Evolutionary conservation across 441 rosid species (phyloP).

Genomic region (Gossypium gossypioides): DNA sequence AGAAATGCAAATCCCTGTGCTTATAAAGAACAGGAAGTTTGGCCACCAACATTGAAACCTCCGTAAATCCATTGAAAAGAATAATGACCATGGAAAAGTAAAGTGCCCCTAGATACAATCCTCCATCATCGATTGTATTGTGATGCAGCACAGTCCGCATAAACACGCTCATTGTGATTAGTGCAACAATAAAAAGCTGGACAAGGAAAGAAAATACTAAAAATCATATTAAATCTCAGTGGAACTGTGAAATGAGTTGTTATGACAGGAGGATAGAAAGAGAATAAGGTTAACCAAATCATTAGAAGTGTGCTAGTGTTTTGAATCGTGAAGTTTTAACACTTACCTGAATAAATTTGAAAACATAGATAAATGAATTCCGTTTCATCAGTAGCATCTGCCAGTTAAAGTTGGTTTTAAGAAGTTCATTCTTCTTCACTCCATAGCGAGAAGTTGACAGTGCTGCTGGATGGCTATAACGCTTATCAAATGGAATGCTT

Average conservation of each 20-base stretch:
- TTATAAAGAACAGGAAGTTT: conserved; percentile 92
- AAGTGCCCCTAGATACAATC: conserved; percentile 67
- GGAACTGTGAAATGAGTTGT: background rate
- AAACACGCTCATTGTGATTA: conserved; percentile 95
- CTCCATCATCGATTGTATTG: conserved; percentile 70
- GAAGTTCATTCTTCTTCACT: conserved; percentile 55
- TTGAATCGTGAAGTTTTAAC: background rate
- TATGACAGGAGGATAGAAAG: background rate
- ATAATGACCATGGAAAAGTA: conserved; percentile 96
- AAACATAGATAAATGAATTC: conserved; percentile 77
- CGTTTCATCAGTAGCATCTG: conserved; percentile 84
- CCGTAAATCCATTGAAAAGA: conserved; percentile 93
- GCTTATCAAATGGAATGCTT: conserved; percentile 64
- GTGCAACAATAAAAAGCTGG: conserved; percentile 84
- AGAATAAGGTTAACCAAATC: background rate
- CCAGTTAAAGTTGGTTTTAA: conserved; percentile 66
- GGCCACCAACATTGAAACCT: conserved; percentile 88
- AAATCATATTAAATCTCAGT: conserved; percentile 4
- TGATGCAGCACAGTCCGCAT: conserved; percentile 74
- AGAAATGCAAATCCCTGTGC: conserved; percentile 86
- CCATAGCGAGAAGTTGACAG: conserved; percentile 68
- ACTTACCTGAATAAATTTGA: conserved; percentile 83
- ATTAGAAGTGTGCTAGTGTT: background rate
- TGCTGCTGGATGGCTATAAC: conserved; percentile 83
- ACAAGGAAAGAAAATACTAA: conserved; percentile 15